Evolutionary conservation across 2,329 filamentous ascomycete genomes (phyloP), one percentile per base, ranked within the genome.

Genomic region (Pezicula rhizophila): DNA sequence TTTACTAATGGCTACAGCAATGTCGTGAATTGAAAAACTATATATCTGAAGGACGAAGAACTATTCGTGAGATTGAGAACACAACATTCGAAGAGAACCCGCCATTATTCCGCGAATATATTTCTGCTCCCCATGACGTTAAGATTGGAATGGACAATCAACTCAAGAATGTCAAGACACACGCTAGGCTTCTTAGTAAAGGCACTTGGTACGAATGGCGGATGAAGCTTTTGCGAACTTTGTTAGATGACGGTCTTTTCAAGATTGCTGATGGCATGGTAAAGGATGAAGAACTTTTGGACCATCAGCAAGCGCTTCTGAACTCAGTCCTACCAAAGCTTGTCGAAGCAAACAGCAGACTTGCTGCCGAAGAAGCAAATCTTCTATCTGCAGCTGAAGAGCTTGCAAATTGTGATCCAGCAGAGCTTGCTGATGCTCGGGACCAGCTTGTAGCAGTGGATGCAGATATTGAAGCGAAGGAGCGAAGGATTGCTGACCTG

Each of bases 121-220:
- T 95, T 55, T 84, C 84, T 8, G 92, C 92, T 23, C 80, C 87
- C 0, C 81, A 89, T 1, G 89, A 95, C 53, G 83, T 95, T 64
- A 90, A 88, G 61, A 70, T 81, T 3, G 76, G 95, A 46, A 95
- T 99, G 84, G 92, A 99, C 70, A 93, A 88, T 56, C 91, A 97
- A 64, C 93, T 99, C 74, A 93, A 95, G 67, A 96, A 97, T 62
- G 87, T 96, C 67, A 97, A 96, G 72, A 91, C 89, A 0, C 87
- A 95, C 65, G 89, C 92, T 14, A 81, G 93, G 23, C 76, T 96
- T 12, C 74, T 91, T 45, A 96, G 92, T 70, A 96, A 96, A 65
- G 89, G 89, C 49, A 91, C 93, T 74, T 99, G 93, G 93, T 99
- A 99, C 65, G 87, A 92, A 62, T 99, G 93, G 93, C 85, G 93